These are phyloP conservation scores for Digitaria exilis DNA, from an alignment of 202 grass and related monocot genomes.

Conservation along the genomic window DNA sequence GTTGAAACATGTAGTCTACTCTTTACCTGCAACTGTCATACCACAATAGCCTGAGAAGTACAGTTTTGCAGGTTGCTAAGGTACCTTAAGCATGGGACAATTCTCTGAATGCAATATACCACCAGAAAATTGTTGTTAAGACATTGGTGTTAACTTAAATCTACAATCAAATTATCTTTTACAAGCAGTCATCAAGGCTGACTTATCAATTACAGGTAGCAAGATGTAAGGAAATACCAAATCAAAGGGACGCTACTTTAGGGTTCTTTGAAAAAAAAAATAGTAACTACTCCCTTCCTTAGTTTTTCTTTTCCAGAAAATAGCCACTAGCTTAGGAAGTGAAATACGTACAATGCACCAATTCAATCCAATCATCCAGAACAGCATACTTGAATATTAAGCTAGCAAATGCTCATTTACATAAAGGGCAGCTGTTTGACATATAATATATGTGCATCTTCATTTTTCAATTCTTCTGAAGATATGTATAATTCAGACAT, in stretches of 20 bases:
- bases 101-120: neutral
- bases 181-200: neutral
- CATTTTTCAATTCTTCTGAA: no score
- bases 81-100: neutral
- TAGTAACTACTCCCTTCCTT: no score
- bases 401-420: neutral
- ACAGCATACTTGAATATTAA: neutral
- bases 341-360: slow-evolving; percentile 4
- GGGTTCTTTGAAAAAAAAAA: neutral
- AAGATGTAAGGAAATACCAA: neutral
- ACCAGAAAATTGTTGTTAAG: neutral
- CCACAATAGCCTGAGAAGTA: neutral
- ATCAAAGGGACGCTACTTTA: neutral
- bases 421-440: neutral
- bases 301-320: no score
- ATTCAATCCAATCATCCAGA: neutral
- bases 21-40: neutral
- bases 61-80: neutral
- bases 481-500: no score
- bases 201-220: neutral
- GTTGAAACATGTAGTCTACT: neutral
- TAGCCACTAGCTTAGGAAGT: neutral
- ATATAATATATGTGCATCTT: no score
- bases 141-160: no score
- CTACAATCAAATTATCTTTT: neutral